Evolutionary conservation across 2,329 filamentous ascomycete species (phyloP).

Genomic region (Sporothrix globosa): DNA sequence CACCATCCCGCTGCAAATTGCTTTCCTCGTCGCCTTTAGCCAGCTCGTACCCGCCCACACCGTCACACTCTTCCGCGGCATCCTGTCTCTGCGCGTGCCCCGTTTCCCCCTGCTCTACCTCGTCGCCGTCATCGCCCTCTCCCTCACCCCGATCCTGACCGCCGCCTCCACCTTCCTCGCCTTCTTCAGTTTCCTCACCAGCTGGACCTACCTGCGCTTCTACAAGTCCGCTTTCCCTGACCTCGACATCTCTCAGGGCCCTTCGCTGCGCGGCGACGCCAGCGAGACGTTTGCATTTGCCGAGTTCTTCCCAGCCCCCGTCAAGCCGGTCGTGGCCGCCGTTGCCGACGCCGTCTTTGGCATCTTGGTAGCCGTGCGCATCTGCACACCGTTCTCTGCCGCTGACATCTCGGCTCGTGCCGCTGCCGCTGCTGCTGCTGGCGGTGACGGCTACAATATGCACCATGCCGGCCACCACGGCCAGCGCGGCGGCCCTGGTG

Average conservation of each 20-base stretch:
- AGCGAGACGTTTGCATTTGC: constrained; percentile 96
- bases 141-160: constrained; percentile 61
- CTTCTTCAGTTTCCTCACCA: constrained; percentile 78
- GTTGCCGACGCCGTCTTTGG: constrained; percentile 76
- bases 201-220: constrained; percentile 96
- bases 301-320: constrained; percentile 87
- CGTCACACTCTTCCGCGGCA: constrained; percentile 85
- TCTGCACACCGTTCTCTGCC: constrained; percentile 84
- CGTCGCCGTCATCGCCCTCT: constrained; percentile 68
- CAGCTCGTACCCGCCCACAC: constrained; percentile 97
- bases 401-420: constrained; percentile 66
- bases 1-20: constrained; percentile 84
- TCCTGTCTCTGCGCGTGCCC: constrained; percentile 84
- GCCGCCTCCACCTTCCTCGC: constrained; percentile 79
- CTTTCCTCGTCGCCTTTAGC: constrained; percentile 95
- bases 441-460: constrained; percentile 64
- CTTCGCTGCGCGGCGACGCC: constrained; percentile 79
- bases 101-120: constrained; percentile 73
- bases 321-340: constrained; percentile 75
- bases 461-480: constrained; percentile 51
- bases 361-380: constrained; percentile 70
- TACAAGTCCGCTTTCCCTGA: constrained; percentile 78
- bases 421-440: constrained; percentile 65
- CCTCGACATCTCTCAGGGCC: constrained; percentile 62
- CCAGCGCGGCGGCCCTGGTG: constrained; percentile 61